Conservation (phyloP, 192 early-diverging fungal species). For the Radiomyces spectabilis region DNA sequence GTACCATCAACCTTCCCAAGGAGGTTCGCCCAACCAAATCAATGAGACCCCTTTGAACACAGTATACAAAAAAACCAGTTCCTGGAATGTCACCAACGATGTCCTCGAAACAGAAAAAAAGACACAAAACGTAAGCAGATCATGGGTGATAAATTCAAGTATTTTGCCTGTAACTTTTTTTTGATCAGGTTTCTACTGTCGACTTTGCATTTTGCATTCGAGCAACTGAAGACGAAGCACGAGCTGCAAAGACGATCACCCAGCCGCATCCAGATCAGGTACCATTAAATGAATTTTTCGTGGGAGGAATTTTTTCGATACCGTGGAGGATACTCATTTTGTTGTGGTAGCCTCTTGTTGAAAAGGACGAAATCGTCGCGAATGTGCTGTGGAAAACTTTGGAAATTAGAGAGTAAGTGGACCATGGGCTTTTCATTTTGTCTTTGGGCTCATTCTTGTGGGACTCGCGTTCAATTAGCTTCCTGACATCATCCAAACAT, state of each 20-base stretch:
- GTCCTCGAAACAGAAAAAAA: conserved; percentile 29
- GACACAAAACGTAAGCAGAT: conserved; percentile 24
- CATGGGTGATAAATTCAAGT: too few species aligned
- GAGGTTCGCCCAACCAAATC: conserved; percentile 14
- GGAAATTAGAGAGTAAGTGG: conserved; percentile 32
- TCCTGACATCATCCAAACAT: conserved; percentile 24
- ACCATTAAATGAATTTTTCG: background rate
- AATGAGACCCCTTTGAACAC: conserved; percentile 33
- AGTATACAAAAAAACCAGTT: conserved; percentile 26
- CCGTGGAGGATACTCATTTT: background rate
- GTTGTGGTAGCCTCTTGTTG: conserved; percentile 12
- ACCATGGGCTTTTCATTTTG: too few species aligned
- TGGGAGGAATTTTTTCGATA: background rate
- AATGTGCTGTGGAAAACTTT: conserved; percentile 34
- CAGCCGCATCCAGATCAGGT: conserved; percentile 17
- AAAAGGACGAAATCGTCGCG: conserved; percentile 33
- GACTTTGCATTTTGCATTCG: conserved; percentile 34
- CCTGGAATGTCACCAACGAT: conserved; percentile 17
- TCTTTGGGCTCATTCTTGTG: conserved; percentile 3
- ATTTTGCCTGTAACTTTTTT: background rate
- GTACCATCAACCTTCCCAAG: conserved; percentile 42
- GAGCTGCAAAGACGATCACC: conserved; percentile 26
- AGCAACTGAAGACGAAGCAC: conserved; percentile 20
- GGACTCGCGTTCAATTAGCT: conserved; percentile 27
- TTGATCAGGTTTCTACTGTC: conserved; percentile 21